Conservation (phyloP, 805 yeast species). For the Sugiyamaella chiloensis region DNA sequence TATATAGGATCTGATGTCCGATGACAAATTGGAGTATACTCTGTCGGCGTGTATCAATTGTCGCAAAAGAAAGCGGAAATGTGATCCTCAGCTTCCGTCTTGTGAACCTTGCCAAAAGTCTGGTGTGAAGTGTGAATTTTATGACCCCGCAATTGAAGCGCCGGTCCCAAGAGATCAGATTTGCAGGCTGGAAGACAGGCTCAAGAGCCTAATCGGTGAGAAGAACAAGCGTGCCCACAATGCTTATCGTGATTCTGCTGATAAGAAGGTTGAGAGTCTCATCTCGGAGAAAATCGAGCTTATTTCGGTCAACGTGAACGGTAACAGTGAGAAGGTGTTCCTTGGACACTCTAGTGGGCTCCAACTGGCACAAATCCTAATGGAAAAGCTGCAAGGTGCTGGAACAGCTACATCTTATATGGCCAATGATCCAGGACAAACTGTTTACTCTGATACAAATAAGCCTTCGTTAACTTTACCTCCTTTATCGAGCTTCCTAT, state of each 20-base stretch:
- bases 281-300: slow-evolving; percentile 14
- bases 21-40: slow-evolving; percentile 4
- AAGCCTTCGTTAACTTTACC: slow-evolving; percentile 12
- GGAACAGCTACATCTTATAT: not conserved
- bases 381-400: slow-evolving; percentile 11
- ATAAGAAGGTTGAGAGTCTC: slow-evolving; percentile 12
- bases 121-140: slow-evolving; percentile 13
- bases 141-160: slow-evolving; percentile 5
- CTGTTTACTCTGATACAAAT: not conserved
- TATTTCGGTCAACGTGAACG: slow-evolving; percentile 10
- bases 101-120: slow-evolving; percentile 12
- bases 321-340: slow-evolving; percentile 10
- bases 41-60: slow-evolving; percentile 14
- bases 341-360: slow-evolving; percentile 14
- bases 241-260: slow-evolving; percentile 4
- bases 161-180: slow-evolving; percentile 11
- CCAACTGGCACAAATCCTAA: slow-evolving; percentile 15
- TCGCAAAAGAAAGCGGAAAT: slow-evolving; percentile 13
- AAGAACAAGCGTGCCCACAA: slow-evolving; percentile 4
- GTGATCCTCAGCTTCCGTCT: slow-evolving; percentile 14
- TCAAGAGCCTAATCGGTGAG: slow-evolving; percentile 3
- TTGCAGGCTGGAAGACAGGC: slow-evolving; percentile 11
- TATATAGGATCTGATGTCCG: too few relatives aligned
- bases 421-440: not conserved
- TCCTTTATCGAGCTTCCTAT: slow-evolving; percentile 11